Base-by-base conservation (phyloP, 805 yeast genomes). In the Myxozyma neotropica region DNA sequence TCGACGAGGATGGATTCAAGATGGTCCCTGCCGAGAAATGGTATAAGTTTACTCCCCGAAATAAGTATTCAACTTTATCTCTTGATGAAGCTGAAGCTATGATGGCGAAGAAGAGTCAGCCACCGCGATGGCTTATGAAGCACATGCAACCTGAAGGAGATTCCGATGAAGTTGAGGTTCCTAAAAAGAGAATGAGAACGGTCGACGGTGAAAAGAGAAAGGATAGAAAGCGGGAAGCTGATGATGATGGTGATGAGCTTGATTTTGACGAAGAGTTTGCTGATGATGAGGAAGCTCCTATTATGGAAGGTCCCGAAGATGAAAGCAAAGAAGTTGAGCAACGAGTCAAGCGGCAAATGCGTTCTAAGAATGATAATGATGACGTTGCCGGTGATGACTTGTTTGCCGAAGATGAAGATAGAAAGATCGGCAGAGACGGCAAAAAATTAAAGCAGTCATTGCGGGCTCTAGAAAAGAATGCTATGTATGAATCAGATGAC, bases 261-360 rank as follows among this genome's bases (percentile, higher is more conserved):
- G 99, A 93, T 75, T 93, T 80, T 70, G 97, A 94, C 67, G 98
- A 94, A 72, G 97, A 92, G 72, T 94, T 94, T 74, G 97, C 94
- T 27, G 99, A 94, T 73, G 99, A 94, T 73, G 99, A 94, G 76
- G 99, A 93, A 72, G 98, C 98, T 1, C 99, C 99, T 29, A 88
- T 94, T 59, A 84, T 93, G 80, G 98, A 93, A 70, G 97, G 97
- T 48, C 80, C 92, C 62, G 98, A 93, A 70, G 97, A 94, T 70
- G 98, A 94, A 70, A 88, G 89, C 72, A 91, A 88, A 72, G 88
- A 90, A 63, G 88, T 91, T 53, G 97, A 94, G 40, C 60, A 80
- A 66, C 85, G 88, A 68, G 86, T 89, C 71, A 90, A 89, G 72
- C 84, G 81, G 64, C 96, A 89, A 72, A 89, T 88, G 96, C 58